Percentiles rank a stretch among this genome's conserved stretches.
Conservation (phyloP, 768 basidiomycete species). For the Russula dissimulans region DNA sequence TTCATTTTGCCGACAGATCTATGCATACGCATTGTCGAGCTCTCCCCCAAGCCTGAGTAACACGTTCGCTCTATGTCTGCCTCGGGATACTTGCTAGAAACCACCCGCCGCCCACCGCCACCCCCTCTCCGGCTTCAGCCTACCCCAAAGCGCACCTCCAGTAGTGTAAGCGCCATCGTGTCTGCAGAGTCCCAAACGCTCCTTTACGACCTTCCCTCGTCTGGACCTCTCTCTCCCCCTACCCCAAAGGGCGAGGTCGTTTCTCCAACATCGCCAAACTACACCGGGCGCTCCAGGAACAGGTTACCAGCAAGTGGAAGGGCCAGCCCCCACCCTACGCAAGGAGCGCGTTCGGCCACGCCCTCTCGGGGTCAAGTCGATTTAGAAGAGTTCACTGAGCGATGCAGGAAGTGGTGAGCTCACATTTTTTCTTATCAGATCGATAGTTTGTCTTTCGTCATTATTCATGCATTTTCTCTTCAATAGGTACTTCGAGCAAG, state of each 20-base stretch:
- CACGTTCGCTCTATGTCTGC: slow-evolving; percentile 12
- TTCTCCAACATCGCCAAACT: slow-evolving; percentile 15
- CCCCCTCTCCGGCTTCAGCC: slow-evolving; percentile 18
- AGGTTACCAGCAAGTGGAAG: slow-evolving; percentile 25
- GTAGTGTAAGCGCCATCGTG: background rate
- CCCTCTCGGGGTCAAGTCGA: slow-evolving; percentile 60
- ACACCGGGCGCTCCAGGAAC: slow-evolving; percentile 6
- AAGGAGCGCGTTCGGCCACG: slow-evolving; percentile 57
- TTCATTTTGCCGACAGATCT: background rate
- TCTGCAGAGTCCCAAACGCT: slow-evolving; percentile 18
- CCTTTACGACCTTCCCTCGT: slow-evolving; percentile 22
- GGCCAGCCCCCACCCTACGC: slow-evolving; percentile 49
- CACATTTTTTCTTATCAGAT: no score
- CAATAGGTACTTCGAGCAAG: slow-evolving; percentile 77
- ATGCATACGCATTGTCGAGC: slow-evolving; percentile 5
- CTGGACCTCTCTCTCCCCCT: slow-evolving; percentile 13
- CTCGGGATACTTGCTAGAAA: slow-evolving; percentile 15
- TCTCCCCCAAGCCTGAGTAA: background rate
- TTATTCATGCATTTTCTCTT: background rate
- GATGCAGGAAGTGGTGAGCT: slow-evolving; percentile 68
- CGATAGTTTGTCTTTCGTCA: background rate
- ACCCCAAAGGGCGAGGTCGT: background rate
- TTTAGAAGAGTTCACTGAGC: slow-evolving; percentile 67
- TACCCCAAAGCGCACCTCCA: slow-evolving; percentile 10
- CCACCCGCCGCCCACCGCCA: slow-evolving; percentile 19